Percentiles rank a stretch among this genome's conserved stretches.
phyloP scores from a whole-genome alignment of 306 rosid genomes.

The Ormosia semicastrata region DNA sequence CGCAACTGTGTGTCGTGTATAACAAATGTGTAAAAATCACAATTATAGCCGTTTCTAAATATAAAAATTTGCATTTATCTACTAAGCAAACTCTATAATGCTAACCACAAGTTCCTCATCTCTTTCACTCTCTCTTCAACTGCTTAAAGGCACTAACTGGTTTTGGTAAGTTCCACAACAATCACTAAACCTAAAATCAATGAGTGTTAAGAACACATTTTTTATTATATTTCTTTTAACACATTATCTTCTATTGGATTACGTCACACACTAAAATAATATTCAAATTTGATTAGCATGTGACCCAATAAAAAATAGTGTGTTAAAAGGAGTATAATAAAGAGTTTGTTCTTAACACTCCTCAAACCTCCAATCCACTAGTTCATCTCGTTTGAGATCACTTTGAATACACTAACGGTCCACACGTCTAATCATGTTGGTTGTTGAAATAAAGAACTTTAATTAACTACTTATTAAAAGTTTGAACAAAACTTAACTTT shows the following conservation, averaged over 20 bases:
- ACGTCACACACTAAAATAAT: too few species aligned
- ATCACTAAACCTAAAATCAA: constrained; percentile 26
- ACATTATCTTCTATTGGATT: too few species aligned
- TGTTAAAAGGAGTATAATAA: too few species aligned
- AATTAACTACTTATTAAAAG: constrained; percentile 48
- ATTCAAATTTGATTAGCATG: too few species aligned
- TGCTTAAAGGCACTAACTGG: constrained; percentile 15
- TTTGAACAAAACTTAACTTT: too few species aligned
- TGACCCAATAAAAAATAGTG: too few species aligned
- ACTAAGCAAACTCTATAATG: constrained; percentile 6
- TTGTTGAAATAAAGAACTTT: constrained; percentile 66
- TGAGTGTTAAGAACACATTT: too few species aligned
- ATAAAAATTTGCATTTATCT: not conserved
- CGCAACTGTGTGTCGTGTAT: constrained; percentile 1
- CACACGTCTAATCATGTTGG: constrained; percentile 91
- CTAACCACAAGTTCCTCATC: constrained; percentile 19
- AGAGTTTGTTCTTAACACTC: too few species aligned
- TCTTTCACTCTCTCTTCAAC: not conserved
- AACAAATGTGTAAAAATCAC: constrained; percentile 19
- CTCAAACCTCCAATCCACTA: constrained; percentile 29
- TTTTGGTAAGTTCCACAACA: constrained; percentile 17
- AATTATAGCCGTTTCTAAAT: not conserved
- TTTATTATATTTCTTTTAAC: too few species aligned
- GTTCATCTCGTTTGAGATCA: constrained; percentile 38
- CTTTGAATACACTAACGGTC: constrained; percentile 52